Evolutionary conservation across 2,329 filamentous ascomycete species (phyloP), one percentile per base, ranked within the genome.

Genomic region (Alternaria sp.): DNA sequence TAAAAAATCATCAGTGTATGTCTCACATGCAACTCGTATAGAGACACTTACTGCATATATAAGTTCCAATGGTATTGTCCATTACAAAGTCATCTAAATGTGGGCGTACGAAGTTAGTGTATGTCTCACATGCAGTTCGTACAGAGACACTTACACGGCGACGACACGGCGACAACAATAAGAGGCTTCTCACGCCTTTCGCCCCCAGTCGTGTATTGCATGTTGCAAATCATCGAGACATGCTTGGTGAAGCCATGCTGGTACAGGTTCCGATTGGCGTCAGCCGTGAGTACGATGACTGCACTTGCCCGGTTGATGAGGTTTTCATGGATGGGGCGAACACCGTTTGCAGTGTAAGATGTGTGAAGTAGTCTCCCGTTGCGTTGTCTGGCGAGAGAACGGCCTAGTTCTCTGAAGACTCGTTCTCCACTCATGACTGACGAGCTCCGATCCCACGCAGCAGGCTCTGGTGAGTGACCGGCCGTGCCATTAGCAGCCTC

Each of bases 201-300:
- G 2, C 90, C 90, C 13, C 85, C 86, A 6, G 89, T 87, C 6
- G 88, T 86, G 61, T 81, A 83, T 56, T 92, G 84, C 86, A 93
- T 90, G 23, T 91, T 92, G 78, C 93, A 97, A 79, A 97, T 94
- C 90, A 96, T 95, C 11, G 93, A 90, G 8, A 97, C 91, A 66
- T 98, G 94, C 75, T 97, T 98, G 2, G 94, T 94, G 74, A 98
- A 98, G 0, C 93, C 93, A 50, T 92, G 88, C 75, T 98, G 94
- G 72, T 97, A 98, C 13, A 96, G 80, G 72, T 98, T 97, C 39
- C 93, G 86, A 73, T 97, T 97, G 0, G 93, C 93, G 78, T 98
- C 94, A 9, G 94, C 94, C 0, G 94, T 97, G 31, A 97, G 86
- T 50, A 97, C 89, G 62, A 98, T 90, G 62, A 97, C 92, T 4